These are phyloP conservation scores for Coemansia sp. DNA, from an alignment of 192 early-diverging fungal genomes.

Conservation along the genomic window DNA sequence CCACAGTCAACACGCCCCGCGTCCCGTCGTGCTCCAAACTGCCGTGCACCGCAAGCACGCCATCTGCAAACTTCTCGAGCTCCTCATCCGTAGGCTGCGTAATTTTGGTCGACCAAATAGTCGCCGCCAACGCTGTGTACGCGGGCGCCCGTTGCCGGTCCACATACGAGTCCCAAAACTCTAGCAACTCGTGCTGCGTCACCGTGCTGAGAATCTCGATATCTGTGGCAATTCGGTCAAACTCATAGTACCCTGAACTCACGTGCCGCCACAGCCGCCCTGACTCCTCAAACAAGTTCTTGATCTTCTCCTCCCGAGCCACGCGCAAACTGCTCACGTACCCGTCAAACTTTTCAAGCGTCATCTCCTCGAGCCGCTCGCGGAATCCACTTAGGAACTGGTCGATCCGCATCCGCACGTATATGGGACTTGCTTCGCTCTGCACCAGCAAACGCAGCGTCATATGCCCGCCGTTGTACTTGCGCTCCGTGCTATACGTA, in stretches of 20 bases:
- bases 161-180: conserved; percentile 41
- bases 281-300: conserved; percentile 74
- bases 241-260: conserved; percentile 71
- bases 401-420: conserved; percentile 77
- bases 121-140: conserved; percentile 21
- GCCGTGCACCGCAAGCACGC: conserved; percentile 31
- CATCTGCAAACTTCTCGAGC: conserved; percentile 19
- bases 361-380: conserved; percentile 61
- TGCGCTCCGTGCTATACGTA: conserved; percentile 56
- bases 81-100: conserved; percentile 24
- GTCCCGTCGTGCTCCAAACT: conserved; percentile 40
- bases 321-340: conserved; percentile 67
- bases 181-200: conserved; percentile 28
- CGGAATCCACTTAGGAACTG: conserved; percentile 67
- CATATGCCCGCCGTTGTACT: conserved; percentile 74
- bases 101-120: conserved; percentile 46
- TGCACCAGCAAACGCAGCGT: conserved; percentile 82
- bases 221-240: conserved; percentile 60
- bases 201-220: conserved; percentile 19
- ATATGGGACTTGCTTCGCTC: conserved; percentile 78
- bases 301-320: conserved; percentile 68
- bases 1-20: conserved; percentile 10
- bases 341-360: conserved; percentile 62
- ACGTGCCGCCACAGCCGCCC: conserved; percentile 69
- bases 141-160: conserved; percentile 20